Conservation (phyloP, 768 basidiomycete genomes). For the Leccinum disarticulatum region DNA sequence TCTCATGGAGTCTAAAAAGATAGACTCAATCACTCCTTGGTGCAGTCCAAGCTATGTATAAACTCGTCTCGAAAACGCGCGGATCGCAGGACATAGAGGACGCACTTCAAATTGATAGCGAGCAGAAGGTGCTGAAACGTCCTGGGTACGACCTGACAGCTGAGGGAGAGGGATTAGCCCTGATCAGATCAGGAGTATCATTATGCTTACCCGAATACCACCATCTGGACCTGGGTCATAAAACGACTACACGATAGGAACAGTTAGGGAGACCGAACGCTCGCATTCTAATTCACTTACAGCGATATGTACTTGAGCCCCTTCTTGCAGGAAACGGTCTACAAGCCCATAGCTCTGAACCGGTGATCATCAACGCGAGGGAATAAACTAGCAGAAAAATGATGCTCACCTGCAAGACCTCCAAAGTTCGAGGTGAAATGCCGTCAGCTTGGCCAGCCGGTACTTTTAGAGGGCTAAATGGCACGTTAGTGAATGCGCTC, state of each 20-base stretch:
- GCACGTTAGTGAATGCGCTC: not conserved
- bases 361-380: not conserved
- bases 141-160: conserved; percentile 61
- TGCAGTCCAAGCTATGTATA: conserved; percentile 30
- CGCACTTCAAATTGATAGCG: conserved; percentile 70
- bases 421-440: conserved; percentile 30
- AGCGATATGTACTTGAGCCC: conserved; percentile 64
- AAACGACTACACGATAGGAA: conserved; percentile 53
- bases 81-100: not conserved
- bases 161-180: conserved; percentile 22
- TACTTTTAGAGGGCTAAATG: conserved; percentile 17
- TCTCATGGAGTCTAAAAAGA: conserved; percentile 37
- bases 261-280: not conserved
- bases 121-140: conserved; percentile 59
- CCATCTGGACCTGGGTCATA: conserved; percentile 65
- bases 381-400: not conserved
- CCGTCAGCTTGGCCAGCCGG: conserved; percentile 31
- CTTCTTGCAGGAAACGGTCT: conserved; percentile 59
- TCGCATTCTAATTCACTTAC: conserved; percentile 38
- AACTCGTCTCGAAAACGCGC: not conserved
- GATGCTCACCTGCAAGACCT: conserved; percentile 45
- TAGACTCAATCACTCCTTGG: conserved; percentile 35
- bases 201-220: conserved; percentile 52
- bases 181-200: not conserved
- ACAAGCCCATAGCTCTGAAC: conserved; percentile 72